Evolutionary conservation across 2,329 filamentous ascomycete genomes (phyloP).

Genomic region (Pseudofabraea citricarpa): DNA sequence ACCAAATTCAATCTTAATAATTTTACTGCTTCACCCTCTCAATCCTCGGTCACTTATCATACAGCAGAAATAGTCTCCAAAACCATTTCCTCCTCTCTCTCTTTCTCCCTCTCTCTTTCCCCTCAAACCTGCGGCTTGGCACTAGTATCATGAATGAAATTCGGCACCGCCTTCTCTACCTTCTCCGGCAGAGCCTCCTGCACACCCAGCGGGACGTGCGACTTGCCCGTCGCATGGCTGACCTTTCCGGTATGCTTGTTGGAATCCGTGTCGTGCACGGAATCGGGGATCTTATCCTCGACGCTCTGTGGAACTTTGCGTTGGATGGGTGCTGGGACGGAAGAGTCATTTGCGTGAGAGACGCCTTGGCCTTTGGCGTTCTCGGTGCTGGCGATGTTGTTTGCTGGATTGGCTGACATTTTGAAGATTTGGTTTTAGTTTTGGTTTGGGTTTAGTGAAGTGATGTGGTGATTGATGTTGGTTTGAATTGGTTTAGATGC

Average conservation of each 20-base stretch:
- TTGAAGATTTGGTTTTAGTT: too few species aligned
- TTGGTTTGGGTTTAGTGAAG: too few species aligned
- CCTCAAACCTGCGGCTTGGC: neutral
- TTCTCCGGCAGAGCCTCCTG: constrained; percentile 2
- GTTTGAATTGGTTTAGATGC: too few species aligned
- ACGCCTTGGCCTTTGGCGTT: neutral
- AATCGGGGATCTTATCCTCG: neutral
- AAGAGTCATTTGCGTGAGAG: neutral
- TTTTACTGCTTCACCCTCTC: too few species aligned
- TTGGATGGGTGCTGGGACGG: neutral
- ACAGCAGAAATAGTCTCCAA: too few species aligned
- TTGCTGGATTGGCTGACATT: too few species aligned
- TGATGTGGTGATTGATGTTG: too few species aligned
- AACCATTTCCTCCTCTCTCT: too few species aligned
- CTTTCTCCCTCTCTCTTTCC: neutral
- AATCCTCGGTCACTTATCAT: too few species aligned
- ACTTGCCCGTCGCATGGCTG: constrained; percentile 2
- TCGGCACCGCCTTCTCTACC: constrained; percentile 1
- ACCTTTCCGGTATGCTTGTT: constrained; percentile 1
- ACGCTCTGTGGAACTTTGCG: neutral
- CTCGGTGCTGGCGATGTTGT: too few species aligned
- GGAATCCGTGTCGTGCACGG: neutral
- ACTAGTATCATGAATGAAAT: constrained; percentile 1
- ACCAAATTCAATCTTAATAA: too few species aligned
- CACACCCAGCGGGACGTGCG: neutral